Percentiles rank a stretch among this genome's conserved stretches.
These are phyloP conservation scores for Paraleonurus japonicus DNA, from an alignment of 257 asterid genomes.

Conservation along the genomic window DNA sequence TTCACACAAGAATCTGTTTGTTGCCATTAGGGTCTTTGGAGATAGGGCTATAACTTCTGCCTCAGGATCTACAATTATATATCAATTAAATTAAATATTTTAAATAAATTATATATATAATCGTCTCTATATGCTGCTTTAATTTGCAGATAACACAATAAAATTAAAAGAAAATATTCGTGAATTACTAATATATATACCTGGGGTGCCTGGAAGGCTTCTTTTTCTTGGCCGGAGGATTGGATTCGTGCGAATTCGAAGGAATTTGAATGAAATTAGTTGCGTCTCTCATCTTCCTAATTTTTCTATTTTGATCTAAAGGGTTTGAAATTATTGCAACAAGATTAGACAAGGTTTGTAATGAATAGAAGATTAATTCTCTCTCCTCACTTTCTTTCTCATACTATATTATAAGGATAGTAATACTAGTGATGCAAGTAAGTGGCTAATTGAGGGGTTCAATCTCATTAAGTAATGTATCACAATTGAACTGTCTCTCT, in stretches of 20 bases:
- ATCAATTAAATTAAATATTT: slow-evolving; percentile 19
- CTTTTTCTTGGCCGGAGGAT: slow-evolving; percentile 76
- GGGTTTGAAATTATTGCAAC: no score
- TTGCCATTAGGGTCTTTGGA: slow-evolving; percentile 91
- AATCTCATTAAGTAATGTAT: slow-evolving; percentile 29
- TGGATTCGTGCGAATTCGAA: slow-evolving; percentile 44
- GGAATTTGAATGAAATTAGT: slow-evolving; percentile 42
- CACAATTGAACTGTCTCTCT: not conserved
- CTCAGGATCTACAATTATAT: slow-evolving; percentile 56
- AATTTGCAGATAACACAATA: no score
- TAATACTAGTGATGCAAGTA: no score
- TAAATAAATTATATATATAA: no score
- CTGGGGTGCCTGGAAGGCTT: slow-evolving; percentile 94
- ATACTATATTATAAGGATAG: no score
- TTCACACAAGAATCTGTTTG: slow-evolving; percentile 82
- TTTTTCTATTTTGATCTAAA: not conserved
- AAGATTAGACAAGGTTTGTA: no score
- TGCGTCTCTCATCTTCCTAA: slow-evolving; percentile 54
- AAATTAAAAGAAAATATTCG: slow-evolving; percentile 8
- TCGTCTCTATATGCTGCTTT: no score
- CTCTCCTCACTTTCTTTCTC: no score
- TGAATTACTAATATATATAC: slow-evolving; percentile 15
- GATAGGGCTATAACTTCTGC: slow-evolving; percentile 90
- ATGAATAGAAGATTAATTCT: no score
- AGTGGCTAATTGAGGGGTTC: slow-evolving; percentile 29